Conservation (phyloP, 192 early-diverging fungal species). For the Phycomyces nitens region DNA sequence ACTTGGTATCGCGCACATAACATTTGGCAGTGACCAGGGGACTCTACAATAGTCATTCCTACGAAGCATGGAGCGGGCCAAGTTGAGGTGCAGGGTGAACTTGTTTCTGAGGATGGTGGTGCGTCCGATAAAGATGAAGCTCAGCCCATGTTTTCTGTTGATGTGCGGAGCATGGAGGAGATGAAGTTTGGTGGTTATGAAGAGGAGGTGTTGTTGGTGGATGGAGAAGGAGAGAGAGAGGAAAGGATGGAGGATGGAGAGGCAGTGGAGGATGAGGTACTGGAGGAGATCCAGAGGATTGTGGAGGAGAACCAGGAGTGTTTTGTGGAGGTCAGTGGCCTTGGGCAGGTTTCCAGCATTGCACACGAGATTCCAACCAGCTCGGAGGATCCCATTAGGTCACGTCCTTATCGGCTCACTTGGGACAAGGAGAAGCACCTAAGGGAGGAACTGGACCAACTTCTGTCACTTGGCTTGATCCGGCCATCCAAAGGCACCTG, state of each 20-base stretch:
- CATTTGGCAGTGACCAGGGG: not conserved
- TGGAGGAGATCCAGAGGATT: not conserved
- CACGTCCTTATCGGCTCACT: not conserved
- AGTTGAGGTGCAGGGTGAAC: not conserved
- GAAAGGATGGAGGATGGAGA: too few species aligned
- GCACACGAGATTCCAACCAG: not conserved
- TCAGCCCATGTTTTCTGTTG: not conserved
- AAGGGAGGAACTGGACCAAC: not conserved
- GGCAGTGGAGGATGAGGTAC: not conserved
- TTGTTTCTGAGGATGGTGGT: not conserved
- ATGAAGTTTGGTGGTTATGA: not conserved
- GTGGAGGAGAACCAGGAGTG: not conserved
- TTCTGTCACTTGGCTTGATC: not conserved
- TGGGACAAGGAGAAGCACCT: not conserved
- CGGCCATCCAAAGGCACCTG: too few species aligned
- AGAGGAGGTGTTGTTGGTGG: not conserved
- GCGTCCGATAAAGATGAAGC: not conserved
- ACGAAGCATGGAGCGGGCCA: not conserved
- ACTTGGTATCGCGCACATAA: not conserved
- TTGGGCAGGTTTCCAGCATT: not conserved
- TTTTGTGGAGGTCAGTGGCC: not conserved
- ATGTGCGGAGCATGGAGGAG: not conserved
- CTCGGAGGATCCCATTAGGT: not conserved
- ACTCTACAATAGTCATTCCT: not conserved
- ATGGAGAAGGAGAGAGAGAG: too few species aligned